Base-by-base conservation (phyloP, 2,329 filamentous ascomycete genomes). In the Neofusicoccum umdonicola region DNA sequence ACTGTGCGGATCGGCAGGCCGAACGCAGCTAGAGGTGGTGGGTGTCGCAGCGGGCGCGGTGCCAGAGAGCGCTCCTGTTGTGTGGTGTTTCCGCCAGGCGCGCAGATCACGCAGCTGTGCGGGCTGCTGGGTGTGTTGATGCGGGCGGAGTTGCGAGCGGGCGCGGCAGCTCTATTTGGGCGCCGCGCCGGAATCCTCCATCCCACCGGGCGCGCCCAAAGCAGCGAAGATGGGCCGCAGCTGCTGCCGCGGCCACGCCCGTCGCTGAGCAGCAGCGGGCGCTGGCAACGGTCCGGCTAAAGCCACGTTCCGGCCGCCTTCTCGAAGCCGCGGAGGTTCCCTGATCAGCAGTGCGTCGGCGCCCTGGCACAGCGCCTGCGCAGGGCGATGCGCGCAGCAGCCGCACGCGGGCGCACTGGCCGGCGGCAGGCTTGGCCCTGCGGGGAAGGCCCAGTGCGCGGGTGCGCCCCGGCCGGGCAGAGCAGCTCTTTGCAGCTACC, bases 261-360 rank as follows among this genome's bases (percentile, higher is more conserved):
- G 22, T 22, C 22, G 22, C 22, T 22, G 22, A 22, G 22, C 22
- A 22, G 22, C 22, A 3, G 22, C 22, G 22, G 22, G 22, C 22
- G 22, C 22, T 22, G 22, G n/a, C 8, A 17, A 27, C 31, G 31
- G 15, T 13, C 52, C 19, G 54, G 54, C 9, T 35, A 44, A 45
- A 58, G 54, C 52, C 52, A 57, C 52, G 37, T 57, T 57, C 52
- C 39, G 52, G 52, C 52, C n/a, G 52, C 39, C 54, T 58, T 58
- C 54, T 44, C 39, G 54, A 58, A 58, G 39, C 15, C 39, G 12
- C 39, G 22, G 22, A 11, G 35, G 22, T 22, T 42, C 51, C 51
- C 22, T 44, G 54, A 58, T 58, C 54, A 58, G 39, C 54, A 22
- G 22, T 42, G 39, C 39, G 27, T 13, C 45, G 17, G 9, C 27